Conservation (phyloP, 768 basidiomycete genomes). For the Favolaschia claudopus region DNA sequence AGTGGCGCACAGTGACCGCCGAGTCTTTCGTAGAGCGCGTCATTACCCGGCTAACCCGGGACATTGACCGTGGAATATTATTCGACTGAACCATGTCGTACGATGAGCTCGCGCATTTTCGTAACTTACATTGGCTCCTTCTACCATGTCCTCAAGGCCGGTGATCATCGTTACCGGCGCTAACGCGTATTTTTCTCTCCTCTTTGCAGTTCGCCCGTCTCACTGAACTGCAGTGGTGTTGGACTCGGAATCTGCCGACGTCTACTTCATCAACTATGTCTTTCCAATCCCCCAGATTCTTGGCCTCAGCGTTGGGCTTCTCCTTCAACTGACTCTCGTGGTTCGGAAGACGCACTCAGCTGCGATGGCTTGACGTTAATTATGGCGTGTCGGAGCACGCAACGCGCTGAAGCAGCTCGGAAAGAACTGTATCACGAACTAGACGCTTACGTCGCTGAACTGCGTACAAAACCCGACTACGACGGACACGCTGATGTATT, state of each 20-base stretch:
- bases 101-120: slow-evolving; percentile 18
- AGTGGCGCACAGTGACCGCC: no score
- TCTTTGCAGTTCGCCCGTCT: neutral
- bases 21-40: no score
- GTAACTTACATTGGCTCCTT: neutral
- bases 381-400: slow-evolving; percentile 77
- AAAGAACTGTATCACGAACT: slow-evolving; percentile 58
- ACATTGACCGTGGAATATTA: neutral
- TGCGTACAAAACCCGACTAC: slow-evolving; percentile 45
- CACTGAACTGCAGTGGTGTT: slow-evolving; percentile 63
- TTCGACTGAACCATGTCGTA: slow-evolving; percentile 1
- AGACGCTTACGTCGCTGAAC: slow-evolving; percentile 57
- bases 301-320: slow-evolving; percentile 50
- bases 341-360: slow-evolving; percentile 8
- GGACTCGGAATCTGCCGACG: slow-evolving; percentile 87
- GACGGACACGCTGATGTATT: slow-evolving; percentile 66
- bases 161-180: slow-evolving; percentile 76
- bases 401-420: slow-evolving; percentile 69
- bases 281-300: slow-evolving; percentile 57
- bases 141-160: slow-evolving; percentile 45
- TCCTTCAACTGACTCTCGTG: slow-evolving; percentile 28
- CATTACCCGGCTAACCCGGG: no score
- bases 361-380: slow-evolving; percentile 74
- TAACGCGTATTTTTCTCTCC: slow-evolving; percentile 58
- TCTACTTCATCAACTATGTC: slow-evolving; percentile 72